These are phyloP conservation scores for Debaryomyces subglobosus DNA, from an alignment of 1,139 yeast genomes.

Conservation along the genomic window DNA sequence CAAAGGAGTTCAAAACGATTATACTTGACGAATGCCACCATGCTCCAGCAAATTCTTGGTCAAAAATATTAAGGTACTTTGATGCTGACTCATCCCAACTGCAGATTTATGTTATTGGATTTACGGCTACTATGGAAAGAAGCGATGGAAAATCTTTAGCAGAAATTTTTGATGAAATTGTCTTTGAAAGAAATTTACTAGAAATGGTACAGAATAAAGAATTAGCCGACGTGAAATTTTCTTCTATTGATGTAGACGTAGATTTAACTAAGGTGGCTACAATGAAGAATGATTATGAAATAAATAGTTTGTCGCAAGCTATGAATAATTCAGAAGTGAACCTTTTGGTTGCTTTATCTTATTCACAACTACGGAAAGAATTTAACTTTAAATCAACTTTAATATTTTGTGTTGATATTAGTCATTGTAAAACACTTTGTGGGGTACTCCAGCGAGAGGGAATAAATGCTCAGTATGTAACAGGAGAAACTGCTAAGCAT, in stretches of 20 bases:
- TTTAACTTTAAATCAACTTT: constrained; percentile 61
- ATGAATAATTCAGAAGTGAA: constrained; percentile 60
- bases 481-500: constrained; percentile 60
- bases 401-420: constrained; percentile 75
- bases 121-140: constrained; percentile 80
- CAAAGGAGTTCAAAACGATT: constrained; percentile 65
- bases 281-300: constrained; percentile 56
- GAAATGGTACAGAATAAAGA: constrained; percentile 72
- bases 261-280: constrained; percentile 37
- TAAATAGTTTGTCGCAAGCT: constrained; percentile 51
- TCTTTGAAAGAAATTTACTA: constrained; percentile 65
- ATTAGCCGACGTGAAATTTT: constrained; percentile 69
- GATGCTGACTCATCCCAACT: constrained; percentile 48
- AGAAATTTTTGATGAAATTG: constrained; percentile 70
- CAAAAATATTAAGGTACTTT: constrained; percentile 59
- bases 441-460: constrained; percentile 59
- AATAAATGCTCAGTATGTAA: constrained; percentile 71
- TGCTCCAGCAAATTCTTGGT: constrained; percentile 75
- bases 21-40: constrained; percentile 95
- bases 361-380: constrained; percentile 44
- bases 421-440: constrained; percentile 64
- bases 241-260: constrained; percentile 52
- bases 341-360: constrained; percentile 60
- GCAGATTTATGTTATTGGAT: constrained; percentile 68
- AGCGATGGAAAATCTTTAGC: constrained; percentile 67